A percentile compares a stretch with the other conserved stretches of the same genome.
These are phyloP conservation scores for Allodekkera sacchari DNA, from an alignment of 805 yeast species.

Conservation along the genomic window DNA sequence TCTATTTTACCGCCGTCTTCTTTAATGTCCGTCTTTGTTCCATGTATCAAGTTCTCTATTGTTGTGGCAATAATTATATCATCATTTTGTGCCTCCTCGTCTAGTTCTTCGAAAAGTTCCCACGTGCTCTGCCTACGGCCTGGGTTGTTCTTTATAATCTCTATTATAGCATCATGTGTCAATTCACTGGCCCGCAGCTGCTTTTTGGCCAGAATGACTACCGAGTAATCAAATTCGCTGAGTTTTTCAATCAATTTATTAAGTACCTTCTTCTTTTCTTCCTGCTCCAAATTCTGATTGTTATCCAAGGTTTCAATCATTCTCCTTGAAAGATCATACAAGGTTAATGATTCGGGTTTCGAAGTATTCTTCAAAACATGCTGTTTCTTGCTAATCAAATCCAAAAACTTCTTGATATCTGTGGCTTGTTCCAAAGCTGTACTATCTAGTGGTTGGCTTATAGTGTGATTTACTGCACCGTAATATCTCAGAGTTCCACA, in stretches of 20 bases:
- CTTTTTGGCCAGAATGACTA: conserved; percentile 13
- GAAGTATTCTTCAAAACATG: too few species aligned
- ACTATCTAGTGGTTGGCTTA: too few species aligned
- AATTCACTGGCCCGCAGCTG: conserved; percentile 6
- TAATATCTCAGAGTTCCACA: too few species aligned
- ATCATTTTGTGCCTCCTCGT: conserved; percentile 6
- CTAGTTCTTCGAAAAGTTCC: conserved; percentile 19
- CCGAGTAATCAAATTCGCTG: conserved; percentile 19
- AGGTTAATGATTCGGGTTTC: too few species aligned
- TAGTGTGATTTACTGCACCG: too few species aligned
- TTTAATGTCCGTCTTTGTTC: conserved; percentile 15
- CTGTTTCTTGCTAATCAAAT: too few species aligned
- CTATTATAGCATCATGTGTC: conserved; percentile 11
- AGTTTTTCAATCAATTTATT: conserved; percentile 18
- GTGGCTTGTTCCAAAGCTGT: too few species aligned
- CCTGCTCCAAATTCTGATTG: conserved; percentile 6
- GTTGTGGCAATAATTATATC: conserved; percentile 7
- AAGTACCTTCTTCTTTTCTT: conserved; percentile 11
- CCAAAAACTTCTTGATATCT: too few species aligned
- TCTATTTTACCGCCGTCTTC: conserved; percentile 14
- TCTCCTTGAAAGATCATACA: conserved; percentile 8
- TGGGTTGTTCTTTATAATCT: conserved; percentile 26
- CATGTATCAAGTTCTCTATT: conserved; percentile 14
- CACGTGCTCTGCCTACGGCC: conserved; percentile 27
- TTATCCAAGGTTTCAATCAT: conserved; percentile 7